Evolutionary conservation across 2,329 filamentous ascomycete genomes (phyloP).

Genomic region (Sporothrix globosa): DNA sequence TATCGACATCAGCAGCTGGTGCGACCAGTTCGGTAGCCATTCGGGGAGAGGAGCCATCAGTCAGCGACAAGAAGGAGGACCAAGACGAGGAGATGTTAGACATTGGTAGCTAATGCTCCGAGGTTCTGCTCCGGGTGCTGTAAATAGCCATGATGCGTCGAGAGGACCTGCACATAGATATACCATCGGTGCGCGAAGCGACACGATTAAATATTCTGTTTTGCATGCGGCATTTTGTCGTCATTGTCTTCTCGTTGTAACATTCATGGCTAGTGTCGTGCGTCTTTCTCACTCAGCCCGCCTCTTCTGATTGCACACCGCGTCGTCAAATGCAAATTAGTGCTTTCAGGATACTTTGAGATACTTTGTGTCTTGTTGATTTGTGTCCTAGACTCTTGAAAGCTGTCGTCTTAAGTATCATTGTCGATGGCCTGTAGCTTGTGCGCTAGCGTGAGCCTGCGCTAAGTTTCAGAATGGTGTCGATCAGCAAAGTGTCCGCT

Average conservation of each 20-base stretch:
- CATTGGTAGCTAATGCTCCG: not conserved
- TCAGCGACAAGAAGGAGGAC: constrained; percentile 18
- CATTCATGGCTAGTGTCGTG: not conserved
- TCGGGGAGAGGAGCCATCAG: not conserved
- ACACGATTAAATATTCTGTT: not conserved
- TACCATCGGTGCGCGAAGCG: not conserved
- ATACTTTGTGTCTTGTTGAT: not conserved
- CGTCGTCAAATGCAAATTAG: not conserved
- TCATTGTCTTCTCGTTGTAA: not conserved
- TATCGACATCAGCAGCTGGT: not conserved
- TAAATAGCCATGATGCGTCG: not conserved
- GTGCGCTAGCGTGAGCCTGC: not conserved
- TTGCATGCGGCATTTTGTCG: not conserved
- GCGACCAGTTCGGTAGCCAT: not conserved
- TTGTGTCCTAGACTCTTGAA: not conserved
- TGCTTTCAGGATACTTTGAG: not conserved
- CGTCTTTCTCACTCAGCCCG: constrained; percentile 5
- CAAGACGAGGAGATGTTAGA: constrained; percentile 30
- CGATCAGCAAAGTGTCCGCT: constrained; percentile 2
- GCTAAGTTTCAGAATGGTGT: constrained; percentile 9
- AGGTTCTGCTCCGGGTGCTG: too few relatives aligned
- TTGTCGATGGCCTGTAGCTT: not conserved
- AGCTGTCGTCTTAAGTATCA: not conserved
- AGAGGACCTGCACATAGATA: not conserved
- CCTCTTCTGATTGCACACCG: too few relatives aligned